Percentiles rank a stretch among this genome's conserved stretches.
These are phyloP conservation scores for Torrubiella hemipterigena DNA, from an alignment of 2,329 filamentous ascomycete species.

Conservation along the genomic window DNA sequence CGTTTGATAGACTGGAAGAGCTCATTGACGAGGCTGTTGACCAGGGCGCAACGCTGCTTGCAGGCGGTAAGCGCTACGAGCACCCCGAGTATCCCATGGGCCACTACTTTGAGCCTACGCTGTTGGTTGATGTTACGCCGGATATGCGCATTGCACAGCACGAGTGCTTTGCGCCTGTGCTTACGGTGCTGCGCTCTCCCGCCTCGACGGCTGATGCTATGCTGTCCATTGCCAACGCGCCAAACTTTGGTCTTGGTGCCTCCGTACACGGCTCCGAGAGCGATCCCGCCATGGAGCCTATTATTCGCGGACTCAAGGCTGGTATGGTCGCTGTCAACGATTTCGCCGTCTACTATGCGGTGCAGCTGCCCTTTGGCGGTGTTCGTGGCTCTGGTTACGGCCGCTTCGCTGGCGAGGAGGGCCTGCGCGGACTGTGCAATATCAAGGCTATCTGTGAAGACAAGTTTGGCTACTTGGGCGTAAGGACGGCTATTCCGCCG, in stretches of 20 bases:
- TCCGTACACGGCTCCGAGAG: constrained; percentile 69
- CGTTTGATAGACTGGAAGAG: constrained; percentile 63
- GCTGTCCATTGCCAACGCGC: constrained; percentile 70
- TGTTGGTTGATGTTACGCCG: constrained; percentile 79
- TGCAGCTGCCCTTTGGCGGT: constrained; percentile 89
- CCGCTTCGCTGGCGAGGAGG: constrained; percentile 83
- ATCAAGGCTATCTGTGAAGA: constrained; percentile 78
- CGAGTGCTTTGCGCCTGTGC: constrained; percentile 88
- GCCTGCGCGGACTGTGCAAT: constrained; percentile 75
- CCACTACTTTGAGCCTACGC: constrained; percentile 86
- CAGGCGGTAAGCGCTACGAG: constrained; percentile 58
- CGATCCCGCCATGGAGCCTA: constrained; percentile 45
- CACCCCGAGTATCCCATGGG: constrained; percentile 67
- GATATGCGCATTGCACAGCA: constrained; percentile 79
- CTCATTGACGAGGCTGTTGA: constrained; percentile 68
- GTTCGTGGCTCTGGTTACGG: constrained; percentile 86
- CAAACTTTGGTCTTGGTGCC: constrained; percentile 75
- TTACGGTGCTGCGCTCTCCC: constrained; percentile 67
- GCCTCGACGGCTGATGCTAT: constrained; percentile 49
- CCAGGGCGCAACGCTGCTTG: constrained; percentile 68
- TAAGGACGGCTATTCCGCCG: constrained; percentile 67
- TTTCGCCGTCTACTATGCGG: constrained; percentile 86
- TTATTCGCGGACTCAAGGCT: constrained; percentile 58
- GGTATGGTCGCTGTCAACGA: constrained; percentile 96
- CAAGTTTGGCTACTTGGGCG: constrained; percentile 45